These are phyloP conservation scores for Raffaelea ambrosiae DNA, from an alignment of 2,329 filamentous ascomycete species.

Conservation along the genomic window DNA sequence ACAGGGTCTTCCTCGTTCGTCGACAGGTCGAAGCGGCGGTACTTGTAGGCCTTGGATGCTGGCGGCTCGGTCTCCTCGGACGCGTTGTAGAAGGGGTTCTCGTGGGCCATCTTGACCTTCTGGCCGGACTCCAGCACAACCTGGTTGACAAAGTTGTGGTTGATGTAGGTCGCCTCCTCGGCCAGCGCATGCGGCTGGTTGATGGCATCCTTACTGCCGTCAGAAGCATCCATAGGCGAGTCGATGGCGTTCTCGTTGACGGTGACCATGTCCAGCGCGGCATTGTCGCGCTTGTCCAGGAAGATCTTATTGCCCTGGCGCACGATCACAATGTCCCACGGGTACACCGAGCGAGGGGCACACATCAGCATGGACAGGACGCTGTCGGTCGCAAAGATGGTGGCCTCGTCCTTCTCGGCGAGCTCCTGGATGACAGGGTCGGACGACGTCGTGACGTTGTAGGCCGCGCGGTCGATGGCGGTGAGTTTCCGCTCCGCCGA, in stretches of 20 bases:
- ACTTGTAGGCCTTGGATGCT: conserved; percentile 96
- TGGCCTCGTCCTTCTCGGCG: conserved; percentile 90
- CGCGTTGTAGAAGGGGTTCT: conserved; percentile 96
- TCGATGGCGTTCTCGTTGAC: conserved; percentile 99
- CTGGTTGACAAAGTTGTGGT: conserved; percentile 98
- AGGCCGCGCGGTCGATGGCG: conserved; percentile 85
- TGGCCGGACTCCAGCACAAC: conserved; percentile 74
- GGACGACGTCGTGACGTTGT: conserved; percentile 95
- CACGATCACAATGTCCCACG: conserved; percentile 94
- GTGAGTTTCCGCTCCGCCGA: conserved; percentile 79
- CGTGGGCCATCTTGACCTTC: conserved; percentile 77
- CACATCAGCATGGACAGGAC: conserved; percentile 99
- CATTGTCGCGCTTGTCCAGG: conserved; percentile 96
- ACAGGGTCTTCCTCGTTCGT: conserved; percentile 92
- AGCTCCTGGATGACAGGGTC: conserved; percentile 97
- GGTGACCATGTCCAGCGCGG: conserved; percentile 91
- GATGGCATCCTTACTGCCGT: conserved; percentile 87
- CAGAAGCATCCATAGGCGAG: conserved; percentile 81
- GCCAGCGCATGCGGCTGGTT: conserved; percentile 91
- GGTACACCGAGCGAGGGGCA: conserved; percentile 90
- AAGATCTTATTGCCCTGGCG: conserved; percentile 94
- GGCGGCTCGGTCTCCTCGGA: conserved; percentile 88
- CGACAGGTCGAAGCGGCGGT: conserved; percentile 91
- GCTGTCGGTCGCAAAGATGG: conserved; percentile 93
- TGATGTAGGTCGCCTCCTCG: conserved; percentile 98